Percentiles rank a stretch among this genome's conserved stretches.
Evolutionary conservation across 306 rosid species (phyloP).

Genomic region (Cotoneaster glaucophyllus): DNA sequence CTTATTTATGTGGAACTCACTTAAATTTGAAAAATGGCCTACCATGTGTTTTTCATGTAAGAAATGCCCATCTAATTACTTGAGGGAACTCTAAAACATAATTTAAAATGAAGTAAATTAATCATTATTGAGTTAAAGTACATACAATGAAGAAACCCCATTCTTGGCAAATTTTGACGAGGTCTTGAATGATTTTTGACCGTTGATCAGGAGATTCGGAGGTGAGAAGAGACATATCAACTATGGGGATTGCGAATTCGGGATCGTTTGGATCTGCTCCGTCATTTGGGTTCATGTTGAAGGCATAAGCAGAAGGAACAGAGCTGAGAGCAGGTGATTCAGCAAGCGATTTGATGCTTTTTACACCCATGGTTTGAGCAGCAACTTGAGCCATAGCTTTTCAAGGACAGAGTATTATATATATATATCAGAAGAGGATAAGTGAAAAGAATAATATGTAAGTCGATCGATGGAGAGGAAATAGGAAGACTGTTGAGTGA

Average conservation of each 20-base stretch:
- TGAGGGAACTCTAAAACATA: no score
- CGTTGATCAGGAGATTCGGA: slow-evolving; percentile 32
- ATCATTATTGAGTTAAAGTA: no score
- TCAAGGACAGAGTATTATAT: neutral
- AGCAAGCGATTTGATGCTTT: slow-evolving; percentile 31
- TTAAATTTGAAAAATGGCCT: no score
- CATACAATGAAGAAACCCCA: slow-evolving; percentile 50
- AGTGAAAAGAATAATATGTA: no score
- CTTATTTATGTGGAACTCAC: no score
- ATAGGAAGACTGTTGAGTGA: no score
- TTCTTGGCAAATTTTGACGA: slow-evolving; percentile 29
- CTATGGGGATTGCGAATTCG: slow-evolving; percentile 33
- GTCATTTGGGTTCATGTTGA: slow-evolving; percentile 7
- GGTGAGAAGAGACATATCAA: slow-evolving; percentile 37
- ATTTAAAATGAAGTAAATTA: no score
- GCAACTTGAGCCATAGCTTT: neutral
- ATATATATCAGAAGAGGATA: neutral
- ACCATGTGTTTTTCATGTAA: no score
- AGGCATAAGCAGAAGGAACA: slow-evolving; percentile 36
- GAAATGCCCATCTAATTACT: no score
- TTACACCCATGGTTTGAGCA: neutral
- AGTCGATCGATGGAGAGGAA: neutral
- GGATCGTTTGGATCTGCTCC: slow-evolving; percentile 24
- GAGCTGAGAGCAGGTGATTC: slow-evolving; percentile 22
- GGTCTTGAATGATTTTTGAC: slow-evolving; percentile 14